A percentile compares a stretch with the other conserved stretches of the same genome.
Conservation (phyloP, 2,329 filamentous ascomycete species). For the Dothideomycetes sp. region DNA sequence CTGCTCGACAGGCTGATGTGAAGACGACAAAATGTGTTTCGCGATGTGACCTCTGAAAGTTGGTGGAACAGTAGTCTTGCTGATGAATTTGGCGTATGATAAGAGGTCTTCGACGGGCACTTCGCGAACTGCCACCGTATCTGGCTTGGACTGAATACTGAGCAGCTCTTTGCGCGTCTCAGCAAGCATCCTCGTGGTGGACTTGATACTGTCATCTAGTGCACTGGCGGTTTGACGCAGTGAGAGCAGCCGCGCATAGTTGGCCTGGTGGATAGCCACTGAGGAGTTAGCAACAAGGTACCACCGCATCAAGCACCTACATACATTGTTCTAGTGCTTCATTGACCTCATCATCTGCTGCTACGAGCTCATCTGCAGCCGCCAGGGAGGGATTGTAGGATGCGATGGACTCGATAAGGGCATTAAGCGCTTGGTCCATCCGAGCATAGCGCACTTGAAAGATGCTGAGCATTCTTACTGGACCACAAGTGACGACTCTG, state of each 20-base stretch:
- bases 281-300: background rate
- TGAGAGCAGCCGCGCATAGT: conserved; percentile 55
- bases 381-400: conserved; percentile 67
- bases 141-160: conserved; percentile 34
- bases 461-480: conserved; percentile 26
- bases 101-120: conserved; percentile 65
- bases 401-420: conserved; percentile 66
- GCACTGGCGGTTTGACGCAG: conserved; percentile 55
- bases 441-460: conserved; percentile 34
- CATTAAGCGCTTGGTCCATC: conserved; percentile 43
- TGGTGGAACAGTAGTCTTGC: conserved; percentile 66
- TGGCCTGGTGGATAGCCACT: conserved; percentile 68
- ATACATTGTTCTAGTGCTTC: conserved; percentile 55
- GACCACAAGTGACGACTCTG: too few relatives aligned
- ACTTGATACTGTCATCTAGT: conserved; percentile 62
- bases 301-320: conserved; percentile 1
- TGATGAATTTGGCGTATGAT: conserved; percentile 67
- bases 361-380: conserved; percentile 57
- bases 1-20: background rate
- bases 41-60: conserved; percentile 27
- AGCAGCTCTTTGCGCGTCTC: conserved; percentile 63
- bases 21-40: background rate
- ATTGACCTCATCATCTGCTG: conserved; percentile 58
- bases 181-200: conserved; percentile 58
- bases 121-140: conserved; percentile 30